Conservation (phyloP, 1,284 basidiomycete genomes). For the Heimioporus retisporus region DNA sequence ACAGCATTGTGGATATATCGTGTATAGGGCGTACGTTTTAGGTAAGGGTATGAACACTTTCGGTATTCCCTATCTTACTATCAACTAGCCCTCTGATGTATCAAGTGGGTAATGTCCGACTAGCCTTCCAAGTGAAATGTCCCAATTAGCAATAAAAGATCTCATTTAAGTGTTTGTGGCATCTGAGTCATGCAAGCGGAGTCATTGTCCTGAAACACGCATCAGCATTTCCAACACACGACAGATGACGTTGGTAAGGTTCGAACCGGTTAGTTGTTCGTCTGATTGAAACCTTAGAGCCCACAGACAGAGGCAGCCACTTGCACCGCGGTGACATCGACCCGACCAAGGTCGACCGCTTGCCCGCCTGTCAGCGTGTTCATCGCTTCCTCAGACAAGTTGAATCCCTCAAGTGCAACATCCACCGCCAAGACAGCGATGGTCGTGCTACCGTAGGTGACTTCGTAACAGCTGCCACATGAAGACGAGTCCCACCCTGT, state of each 20-base stretch:
- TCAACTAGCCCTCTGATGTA: too few species aligned
- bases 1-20: conserved; percentile 36
- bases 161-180: background rate
- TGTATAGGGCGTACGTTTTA: conserved; percentile 13
- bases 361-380: conserved; percentile 43
- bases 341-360: conserved; percentile 38
- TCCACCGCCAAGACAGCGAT: conserved; percentile 47
- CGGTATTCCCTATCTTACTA: too few species aligned
- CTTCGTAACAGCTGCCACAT: conserved; percentile 48
- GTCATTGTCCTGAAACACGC: background rate
- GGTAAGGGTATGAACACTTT: background rate
- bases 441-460: conserved; percentile 35
- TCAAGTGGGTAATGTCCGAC: too few species aligned
- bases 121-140: too few species aligned
- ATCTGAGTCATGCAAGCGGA: conserved; percentile 1
- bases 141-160: background rate
- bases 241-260: background rate
- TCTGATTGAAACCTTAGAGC: conserved; percentile 14
- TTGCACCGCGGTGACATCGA: conserved; percentile 28
- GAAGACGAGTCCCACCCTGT: conserved; percentile 38
- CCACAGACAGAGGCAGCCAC: conserved; percentile 39
- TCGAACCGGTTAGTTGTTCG: background rate
- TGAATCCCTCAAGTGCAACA: conserved; percentile 41
- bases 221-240: conserved; percentile 14
- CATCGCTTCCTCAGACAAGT: conserved; percentile 48